Percentiles rank a stretch among this genome's conserved stretches.
These are phyloP conservation scores for Primulina eburnea DNA, from an alignment of 257 asterid species.

Conservation along the genomic window DNA sequence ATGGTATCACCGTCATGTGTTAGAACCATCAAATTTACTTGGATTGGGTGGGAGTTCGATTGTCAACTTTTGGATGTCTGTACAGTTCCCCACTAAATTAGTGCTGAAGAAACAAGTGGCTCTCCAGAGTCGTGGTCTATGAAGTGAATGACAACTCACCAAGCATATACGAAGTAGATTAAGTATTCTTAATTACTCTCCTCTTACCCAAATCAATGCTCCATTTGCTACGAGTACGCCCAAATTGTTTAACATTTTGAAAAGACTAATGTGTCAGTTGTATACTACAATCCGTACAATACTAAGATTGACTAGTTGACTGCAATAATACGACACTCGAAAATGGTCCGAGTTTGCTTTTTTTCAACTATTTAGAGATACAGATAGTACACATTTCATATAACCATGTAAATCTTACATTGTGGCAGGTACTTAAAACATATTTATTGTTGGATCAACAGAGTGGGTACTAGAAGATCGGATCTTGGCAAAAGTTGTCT, in stretches of 20 bases:
- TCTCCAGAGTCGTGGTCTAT: conserved; percentile 24
- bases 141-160: conserved; percentile 31
- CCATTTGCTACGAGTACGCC: not conserved
- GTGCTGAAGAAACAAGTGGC: conserved; percentile 24
- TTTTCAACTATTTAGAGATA: conserved; percentile 8
- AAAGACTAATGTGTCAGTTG: too few species aligned
- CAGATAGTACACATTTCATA: not conserved
- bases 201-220: not conserved
- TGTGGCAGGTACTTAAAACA: conserved; percentile 70
- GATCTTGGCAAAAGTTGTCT: conserved; percentile 37
- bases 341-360: not conserved
- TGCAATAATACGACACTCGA: not conserved
- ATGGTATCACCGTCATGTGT: not conserved
- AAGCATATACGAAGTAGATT: conserved; percentile 23
- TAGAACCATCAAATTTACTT: conserved; percentile 14
- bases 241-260: not conserved
- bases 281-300: not conserved
- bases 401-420: conserved; percentile 17
- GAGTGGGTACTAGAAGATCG: conserved; percentile 34
- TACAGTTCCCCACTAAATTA: conserved; percentile 26
- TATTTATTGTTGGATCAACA: conserved; percentile 34
- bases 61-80: conserved; percentile 23
- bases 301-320: not conserved
- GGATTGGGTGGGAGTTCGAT: not conserved
- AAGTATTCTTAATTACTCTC: not conserved